Evolutionary conservation across 805 yeast genomes (phyloP).

Genomic region (Metschnikowia arizonensis): DNA sequence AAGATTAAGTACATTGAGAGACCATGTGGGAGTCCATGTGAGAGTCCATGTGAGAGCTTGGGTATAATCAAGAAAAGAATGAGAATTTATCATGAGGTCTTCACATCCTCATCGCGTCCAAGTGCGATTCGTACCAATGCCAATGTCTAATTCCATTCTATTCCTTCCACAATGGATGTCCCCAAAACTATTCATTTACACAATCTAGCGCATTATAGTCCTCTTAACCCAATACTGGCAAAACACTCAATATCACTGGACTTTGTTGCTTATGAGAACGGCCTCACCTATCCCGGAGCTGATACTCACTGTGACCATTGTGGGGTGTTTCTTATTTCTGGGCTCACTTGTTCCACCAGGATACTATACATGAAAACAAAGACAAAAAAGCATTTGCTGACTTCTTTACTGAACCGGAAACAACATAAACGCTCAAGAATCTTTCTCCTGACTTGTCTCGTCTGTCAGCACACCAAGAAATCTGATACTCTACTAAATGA

Average conservation of each 20-base stretch:
- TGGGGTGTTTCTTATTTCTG: slow-evolving; percentile 32
- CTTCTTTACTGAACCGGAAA: background rate
- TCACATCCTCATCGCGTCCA: slow-evolving; percentile 4
- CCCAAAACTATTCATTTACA: slow-evolving; percentile 22
- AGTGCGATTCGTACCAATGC: background rate
- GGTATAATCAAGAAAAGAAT: too few species aligned
- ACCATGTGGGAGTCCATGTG: too few species aligned
- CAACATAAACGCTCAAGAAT: slow-evolving; percentile 2
- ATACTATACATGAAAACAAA: slow-evolving; percentile 17
- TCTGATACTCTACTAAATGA: slow-evolving; percentile 13
- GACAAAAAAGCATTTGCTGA: background rate
- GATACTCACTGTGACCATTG: slow-evolving; percentile 29
- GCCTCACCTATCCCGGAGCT: slow-evolving; percentile 27
- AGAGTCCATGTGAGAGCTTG: too few species aligned
- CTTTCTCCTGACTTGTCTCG: slow-evolving; percentile 19
- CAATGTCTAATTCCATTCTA: background rate
- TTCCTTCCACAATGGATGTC: slow-evolving; percentile 7
- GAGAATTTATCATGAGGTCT: too few species aligned
- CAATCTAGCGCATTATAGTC: slow-evolving; percentile 28
- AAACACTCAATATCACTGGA: slow-evolving; percentile 23
- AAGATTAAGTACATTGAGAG: too few species aligned
- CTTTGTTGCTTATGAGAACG: slow-evolving; percentile 21
- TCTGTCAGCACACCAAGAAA: slow-evolving; percentile 17
- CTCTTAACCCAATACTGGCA: slow-evolving; percentile 25
- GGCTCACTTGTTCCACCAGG: slow-evolving; percentile 26